Evolutionary conservation across 805 yeast species (phyloP), one percentile per base, ranked within the genome.

Genomic region (Debaryomyces hansenii): DNA sequence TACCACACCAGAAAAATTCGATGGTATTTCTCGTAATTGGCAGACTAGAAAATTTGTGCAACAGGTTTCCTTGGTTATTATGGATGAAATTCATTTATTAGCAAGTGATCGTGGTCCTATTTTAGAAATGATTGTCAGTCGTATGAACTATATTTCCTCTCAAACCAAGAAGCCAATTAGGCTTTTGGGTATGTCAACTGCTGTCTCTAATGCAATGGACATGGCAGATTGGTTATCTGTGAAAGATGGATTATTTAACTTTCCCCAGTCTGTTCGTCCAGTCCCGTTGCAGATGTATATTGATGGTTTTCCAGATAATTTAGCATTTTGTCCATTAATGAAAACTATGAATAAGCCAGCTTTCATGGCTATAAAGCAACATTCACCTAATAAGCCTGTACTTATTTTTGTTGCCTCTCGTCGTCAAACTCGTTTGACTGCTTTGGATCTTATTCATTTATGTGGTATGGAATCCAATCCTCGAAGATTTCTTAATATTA

Each of bases 331-430:
- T 56, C 90, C 92, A 1, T 70, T 88, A 58, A 87, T 87, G 96
- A 88, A 83, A 70, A 87, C 83, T 18, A 88, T 81, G 94, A 90
- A 84, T 74, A 90, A 78, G 57, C 97, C 97, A 1, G 92, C 96
- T 0, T 90, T 87, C 58, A 80, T 85, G 85, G 96, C 97, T 0
- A 90, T 90, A 52, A 88, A 90, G 59, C 90, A 88, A 52, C 96
- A 91, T 62, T 87, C 96, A 0, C 95, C 96, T 1, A 71, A 70
- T 15, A 84, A 90, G 60, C 96, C 97, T 0, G 92, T 85, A 9
- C 73, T 87, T 54, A 83, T 87, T n/a, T 87, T 87, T 57, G 95
- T 87, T 32, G 90, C 94, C 1, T 86, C 94, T 2, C 77, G 95
- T 59, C 72, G 95, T 48, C 95, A 87, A 64, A 87, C 95, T 0